phyloP scores from a whole-genome alignment of 2,329 filamentous ascomycete genomes.

The Colletotrichum australisinense region DNA sequence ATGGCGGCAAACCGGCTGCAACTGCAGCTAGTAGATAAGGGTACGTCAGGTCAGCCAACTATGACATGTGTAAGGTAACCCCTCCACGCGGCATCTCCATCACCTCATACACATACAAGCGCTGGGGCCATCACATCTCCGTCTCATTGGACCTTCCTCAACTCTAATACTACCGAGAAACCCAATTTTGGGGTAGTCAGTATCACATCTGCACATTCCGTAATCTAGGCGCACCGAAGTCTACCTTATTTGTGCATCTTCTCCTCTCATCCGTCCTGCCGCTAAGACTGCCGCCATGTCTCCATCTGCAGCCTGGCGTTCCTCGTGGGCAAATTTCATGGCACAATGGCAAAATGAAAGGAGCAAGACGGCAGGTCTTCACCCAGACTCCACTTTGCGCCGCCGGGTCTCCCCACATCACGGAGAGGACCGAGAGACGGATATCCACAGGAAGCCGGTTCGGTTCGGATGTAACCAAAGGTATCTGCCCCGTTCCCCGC shows the following conservation, averaged over 20 bases:
- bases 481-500: neutral
- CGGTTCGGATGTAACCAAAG: neutral
- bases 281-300: neutral
- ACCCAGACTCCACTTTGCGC: neutral
- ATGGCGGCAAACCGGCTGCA: neutral
- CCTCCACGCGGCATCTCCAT: neutral
- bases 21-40: neutral
- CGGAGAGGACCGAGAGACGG: neutral
- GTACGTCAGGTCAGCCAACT: constrained; percentile 13
- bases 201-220: too few relatives aligned
- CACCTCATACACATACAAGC: neutral
- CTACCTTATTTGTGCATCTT: neutral
- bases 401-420: neutral
- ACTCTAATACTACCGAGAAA: neutral
- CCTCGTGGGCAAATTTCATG: neutral
- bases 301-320: neutral
- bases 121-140: neutral
- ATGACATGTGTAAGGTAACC: constrained; percentile 8
- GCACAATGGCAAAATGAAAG: too few relatives aligned
- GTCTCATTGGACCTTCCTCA: neutral
- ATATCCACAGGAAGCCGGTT: neutral
- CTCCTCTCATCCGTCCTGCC: neutral
- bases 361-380: neutral
- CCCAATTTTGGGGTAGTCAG: neutral
- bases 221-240: neutral